These are phyloP conservation scores for Austroboletus rostrupii DNA, from an alignment of 1,284 basidiomycete genomes.

Conservation along the genomic window DNA sequence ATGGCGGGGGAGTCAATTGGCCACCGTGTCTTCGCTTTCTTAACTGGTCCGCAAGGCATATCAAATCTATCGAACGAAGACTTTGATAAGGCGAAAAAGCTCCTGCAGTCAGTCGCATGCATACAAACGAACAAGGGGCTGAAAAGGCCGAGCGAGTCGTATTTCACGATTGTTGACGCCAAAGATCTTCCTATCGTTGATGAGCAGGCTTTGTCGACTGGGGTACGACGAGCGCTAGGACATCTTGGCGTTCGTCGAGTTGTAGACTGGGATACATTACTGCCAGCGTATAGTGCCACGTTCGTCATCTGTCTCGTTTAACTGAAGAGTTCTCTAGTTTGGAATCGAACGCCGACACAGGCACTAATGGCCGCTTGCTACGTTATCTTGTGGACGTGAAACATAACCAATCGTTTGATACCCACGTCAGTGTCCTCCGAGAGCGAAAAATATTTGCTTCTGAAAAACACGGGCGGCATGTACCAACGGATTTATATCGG, in stretches of 20 bases:
- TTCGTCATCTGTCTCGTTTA: background rate
- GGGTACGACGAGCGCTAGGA: background rate
- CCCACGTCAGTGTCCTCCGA: background rate
- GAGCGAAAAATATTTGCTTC: constrained; percentile 12
- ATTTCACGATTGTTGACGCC: background rate
- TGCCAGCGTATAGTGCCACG: background rate
- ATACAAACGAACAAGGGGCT: background rate
- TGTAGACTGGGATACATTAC: constrained; percentile 10
- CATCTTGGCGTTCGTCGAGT: constrained; percentile 3
- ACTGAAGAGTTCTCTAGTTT: constrained; percentile 10
- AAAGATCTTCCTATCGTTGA: background rate
- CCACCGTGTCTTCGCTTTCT: background rate
- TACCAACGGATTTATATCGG: constrained; percentile 11
- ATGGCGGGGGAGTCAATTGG: background rate
- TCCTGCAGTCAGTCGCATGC: background rate
- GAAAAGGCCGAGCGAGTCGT: background rate
- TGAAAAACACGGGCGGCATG: constrained; percentile 4
- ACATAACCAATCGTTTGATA: no score
- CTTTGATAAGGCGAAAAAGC: background rate
- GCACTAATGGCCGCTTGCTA: constrained; percentile 14
- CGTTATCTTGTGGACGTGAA: background rate
- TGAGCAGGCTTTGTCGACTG: background rate
- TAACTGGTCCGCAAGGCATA: background rate
- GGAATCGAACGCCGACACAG: constrained; percentile 9
- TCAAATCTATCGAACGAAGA: background rate